Base-by-base conservation (phyloP, 129 eudicot species). In the Heracleum sosnowskyi region DNA sequence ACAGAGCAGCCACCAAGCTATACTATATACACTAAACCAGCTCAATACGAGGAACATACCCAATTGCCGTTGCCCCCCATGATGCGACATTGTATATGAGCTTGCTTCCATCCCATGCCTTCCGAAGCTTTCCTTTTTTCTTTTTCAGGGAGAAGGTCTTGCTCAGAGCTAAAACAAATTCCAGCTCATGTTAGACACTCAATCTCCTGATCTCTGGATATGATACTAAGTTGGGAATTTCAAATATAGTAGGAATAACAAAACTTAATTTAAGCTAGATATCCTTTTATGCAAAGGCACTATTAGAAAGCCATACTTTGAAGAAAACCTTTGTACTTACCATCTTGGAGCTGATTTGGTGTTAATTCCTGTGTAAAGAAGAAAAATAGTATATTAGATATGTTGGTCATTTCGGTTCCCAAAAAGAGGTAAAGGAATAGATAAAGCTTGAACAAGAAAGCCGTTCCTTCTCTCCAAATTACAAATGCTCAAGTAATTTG, bases 81-180 rank as follows among this genome's bases (percentile, higher is more conserved):
- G 98, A 95, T 68, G 97, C 98, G 81, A 95, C 97, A 80, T 95
- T 95, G 78, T 95, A 95, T 11, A 95, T 90, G 71, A 95, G 96
- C 83, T 91, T 91, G 88, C 93, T 95, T 77, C 98, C 98, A 80
- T 95, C 98, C 96, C 97, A 91, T 66, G 98, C 98, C 85, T 95
- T 95, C n/a, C 94, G 92, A 76, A 95, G 89, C 88, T 90, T 95
- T 64, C 98, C 97, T 81, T 90, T 95, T 80, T 73, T 86, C 83
- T 87, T 95, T 77, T 91, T 95, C 76, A 86, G 29, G 77, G 97
- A 90, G 77, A 95, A 95, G 53, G 96, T 91, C 90, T 91, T 95
- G 91, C 96, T 78, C 76, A 95, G 89, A 79, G 98, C 98, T 95
- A 77, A 60, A 83, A 88, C 24, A 76, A 70, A 84, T 35, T 22